Conservation (phyloP, 202 grass and related monocot species). For the Setaria viridis region DNA sequence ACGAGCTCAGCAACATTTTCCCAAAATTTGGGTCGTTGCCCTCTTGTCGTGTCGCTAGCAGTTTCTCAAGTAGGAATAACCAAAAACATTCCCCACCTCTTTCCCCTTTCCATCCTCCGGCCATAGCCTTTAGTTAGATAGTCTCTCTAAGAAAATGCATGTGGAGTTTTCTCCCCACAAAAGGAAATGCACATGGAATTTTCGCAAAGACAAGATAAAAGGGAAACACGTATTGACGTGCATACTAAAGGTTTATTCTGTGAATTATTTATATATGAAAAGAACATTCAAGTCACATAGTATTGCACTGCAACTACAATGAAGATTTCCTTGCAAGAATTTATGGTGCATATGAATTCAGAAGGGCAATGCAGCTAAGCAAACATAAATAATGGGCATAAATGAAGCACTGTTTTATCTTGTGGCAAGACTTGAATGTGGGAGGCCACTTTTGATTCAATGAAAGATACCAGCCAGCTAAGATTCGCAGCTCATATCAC, state of each 20-base stretch:
- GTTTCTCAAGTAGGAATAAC: background rate
- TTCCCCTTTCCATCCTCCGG: background rate
- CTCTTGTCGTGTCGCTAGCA: slow-evolving; percentile 10
- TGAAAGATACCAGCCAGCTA: slow-evolving; percentile 64
- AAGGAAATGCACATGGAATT: background rate
- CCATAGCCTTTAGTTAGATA: background rate
- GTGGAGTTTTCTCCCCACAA: background rate
- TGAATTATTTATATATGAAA: slow-evolving; percentile 9
- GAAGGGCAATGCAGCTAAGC: slow-evolving; percentile 55
- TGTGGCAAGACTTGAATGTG: slow-evolving; percentile 67
- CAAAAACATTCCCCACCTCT: slow-evolving; percentile 7
- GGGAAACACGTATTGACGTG: background rate
- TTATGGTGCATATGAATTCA: slow-evolving; percentile 54
- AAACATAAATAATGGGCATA: slow-evolving; percentile 64
- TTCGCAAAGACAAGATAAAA: background rate
- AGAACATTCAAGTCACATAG: slow-evolving; percentile 17
- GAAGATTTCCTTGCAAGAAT: slow-evolving; percentile 47
- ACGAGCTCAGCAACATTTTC: background rate
- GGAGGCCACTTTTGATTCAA: slow-evolving; percentile 64
- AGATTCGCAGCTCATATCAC: slow-evolving; percentile 50
- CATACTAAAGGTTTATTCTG: background rate
- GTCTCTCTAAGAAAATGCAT: background rate
- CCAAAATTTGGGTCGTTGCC: slow-evolving; percentile 16
- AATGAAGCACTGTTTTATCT: slow-evolving; percentile 70
- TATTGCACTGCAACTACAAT: slow-evolving; percentile 38